Conservation (phyloP, 148 eudicot species). For the Rhododendron ferrugineum region DNA sequence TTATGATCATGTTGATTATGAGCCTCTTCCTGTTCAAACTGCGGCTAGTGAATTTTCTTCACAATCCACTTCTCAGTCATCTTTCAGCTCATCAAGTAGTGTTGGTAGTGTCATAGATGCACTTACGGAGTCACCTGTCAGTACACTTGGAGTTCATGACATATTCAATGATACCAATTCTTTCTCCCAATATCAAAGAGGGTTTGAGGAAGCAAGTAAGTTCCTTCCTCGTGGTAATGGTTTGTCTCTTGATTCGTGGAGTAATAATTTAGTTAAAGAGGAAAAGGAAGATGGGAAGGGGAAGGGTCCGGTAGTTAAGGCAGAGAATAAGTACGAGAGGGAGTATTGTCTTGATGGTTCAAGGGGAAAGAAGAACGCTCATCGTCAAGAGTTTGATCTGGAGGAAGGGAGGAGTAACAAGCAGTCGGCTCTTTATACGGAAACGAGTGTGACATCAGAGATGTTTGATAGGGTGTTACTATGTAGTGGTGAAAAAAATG, state of each 20-base stretch:
- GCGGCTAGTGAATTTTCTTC: slow-evolving; percentile 23
- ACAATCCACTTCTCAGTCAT: slow-evolving; percentile 16
- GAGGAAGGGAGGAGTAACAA: slow-evolving; percentile 55
- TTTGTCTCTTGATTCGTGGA: slow-evolving; percentile 18
- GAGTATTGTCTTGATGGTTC: slow-evolving; percentile 10
- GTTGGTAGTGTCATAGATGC: slow-evolving; percentile 26
- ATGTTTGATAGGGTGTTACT: slow-evolving; percentile 71
- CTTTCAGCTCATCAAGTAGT: slow-evolving; percentile 27
- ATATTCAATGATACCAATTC: slow-evolving; percentile 54
- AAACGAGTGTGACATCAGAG: slow-evolving; percentile 59
- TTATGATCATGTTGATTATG: slow-evolving; percentile 18
- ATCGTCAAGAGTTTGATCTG: slow-evolving; percentile 25
- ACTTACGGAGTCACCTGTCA: slow-evolving; percentile 39
- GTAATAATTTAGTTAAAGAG: slow-evolving; percentile 9
- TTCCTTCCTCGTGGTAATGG: slow-evolving; percentile 41
- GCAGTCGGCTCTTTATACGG: slow-evolving; percentile 55
- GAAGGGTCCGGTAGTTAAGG: slow-evolving; percentile 9
- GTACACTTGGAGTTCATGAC: slow-evolving; percentile 40
- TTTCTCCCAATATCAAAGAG: slow-evolving; percentile 49
- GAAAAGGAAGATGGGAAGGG: slow-evolving; percentile 6
- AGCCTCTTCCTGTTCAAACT: slow-evolving; percentile 15
- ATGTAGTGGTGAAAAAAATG: slow-evolving; percentile 51
- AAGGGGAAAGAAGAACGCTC: slow-evolving; percentile 48
- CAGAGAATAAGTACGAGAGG: slow-evolving; percentile 18
- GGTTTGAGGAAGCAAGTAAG: slow-evolving; percentile 54